Evolutionary conservation across 208 protist species (phyloP), one percentile per base, ranked within the genome.

Genomic region (Naegleria lovaniensis): DNA sequence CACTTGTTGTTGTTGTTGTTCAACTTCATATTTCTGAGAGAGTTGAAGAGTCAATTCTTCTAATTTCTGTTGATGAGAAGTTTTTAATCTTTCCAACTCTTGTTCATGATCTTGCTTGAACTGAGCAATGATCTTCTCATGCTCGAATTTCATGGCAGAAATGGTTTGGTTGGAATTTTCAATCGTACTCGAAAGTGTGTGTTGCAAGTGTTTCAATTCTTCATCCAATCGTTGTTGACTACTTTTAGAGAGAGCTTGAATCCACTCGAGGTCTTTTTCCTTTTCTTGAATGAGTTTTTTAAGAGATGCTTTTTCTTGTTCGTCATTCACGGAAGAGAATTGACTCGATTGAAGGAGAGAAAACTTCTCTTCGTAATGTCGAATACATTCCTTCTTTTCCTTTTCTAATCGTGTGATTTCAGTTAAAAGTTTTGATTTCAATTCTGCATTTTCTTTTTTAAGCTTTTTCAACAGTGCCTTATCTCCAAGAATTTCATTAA

Each of bases 401-500:
- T 33, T 79, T 13, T 79, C 67, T 79, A 33, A 79, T 79, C 67
- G 19, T 36, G 13, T 11, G 19, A 79, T 0, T 33, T 79, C 67
- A 36, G 19, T 33, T 9, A 40, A 19, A 55, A 88, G 19, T 88
- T 75, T 33, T 11, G 19, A 40, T 67, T 39, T 88, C 48, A 19
- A 67, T 33, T 88, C 85, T 25, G 9, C 25, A 36, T 75, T 88
- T 88, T 88, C 85, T 39, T 67, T 7, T 79, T 96, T 94, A 43
- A 97, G 94, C 93, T 97, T 95, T 40, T 96, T 92, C 90, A 96
- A 97, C 0, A 97, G 92, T 0, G 95, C 95, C 88, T 97, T 97
- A 94, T 97, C 97, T 91, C 97, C 95, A 67, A 97, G 92, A 83
- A 97, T 93, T 94, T 97, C 96, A 94, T 98, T 96, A 5, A 95